phyloP scores from a whole-genome alignment of 768 basidiomycete species.

The Crucibulum laeve region DNA sequence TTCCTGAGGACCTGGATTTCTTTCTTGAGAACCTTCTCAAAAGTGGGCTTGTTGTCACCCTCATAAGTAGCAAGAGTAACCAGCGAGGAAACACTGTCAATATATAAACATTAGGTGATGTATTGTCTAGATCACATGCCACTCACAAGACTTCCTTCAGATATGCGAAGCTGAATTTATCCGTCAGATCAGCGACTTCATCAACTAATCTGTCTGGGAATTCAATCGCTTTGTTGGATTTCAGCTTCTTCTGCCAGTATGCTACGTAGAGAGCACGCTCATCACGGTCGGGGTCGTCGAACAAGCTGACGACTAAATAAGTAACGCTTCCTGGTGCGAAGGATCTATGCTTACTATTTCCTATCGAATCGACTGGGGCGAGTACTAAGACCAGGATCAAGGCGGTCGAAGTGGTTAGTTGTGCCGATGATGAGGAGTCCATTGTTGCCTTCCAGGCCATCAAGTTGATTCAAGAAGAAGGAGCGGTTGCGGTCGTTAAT shows the following conservation, averaged over 20 bases:
- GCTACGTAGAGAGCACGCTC: conserved; percentile 65
- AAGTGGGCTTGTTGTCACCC: conserved; percentile 45
- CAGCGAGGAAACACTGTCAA: conserved; percentile 64
- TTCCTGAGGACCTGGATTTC: conserved; percentile 63
- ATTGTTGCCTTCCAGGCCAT: conserved; percentile 76
- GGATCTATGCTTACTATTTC: conserved; percentile 58
- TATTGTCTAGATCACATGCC: not conserved
- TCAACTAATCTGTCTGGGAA: conserved; percentile 66
- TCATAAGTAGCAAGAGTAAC: conserved; percentile 55
- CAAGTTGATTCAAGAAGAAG: conserved; percentile 86
- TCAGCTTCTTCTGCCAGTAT: conserved; percentile 82
- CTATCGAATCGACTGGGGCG: conserved; percentile 85
- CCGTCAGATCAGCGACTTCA: conserved; percentile 55
- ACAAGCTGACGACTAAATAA: conserved; percentile 40
- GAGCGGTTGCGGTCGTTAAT: conserved; percentile 77
- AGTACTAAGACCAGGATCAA: conserved; percentile 72
- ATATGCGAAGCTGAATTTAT: conserved; percentile 80
- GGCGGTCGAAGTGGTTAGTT: conserved; percentile 79
- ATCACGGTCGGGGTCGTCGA: conserved; percentile 62
- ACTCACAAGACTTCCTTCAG: conserved; percentile 87
- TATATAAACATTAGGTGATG: not conserved
- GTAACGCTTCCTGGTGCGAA: not conserved
- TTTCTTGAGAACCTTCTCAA: conserved; percentile 43
- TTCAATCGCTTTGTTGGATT: conserved; percentile 51
- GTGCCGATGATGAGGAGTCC: conserved; percentile 75